A percentile compares a stretch with the other conserved stretches of the same genome.
phyloP scores from a whole-genome alignment of 257 asterid species.

The Perilla frutescens region DNA sequence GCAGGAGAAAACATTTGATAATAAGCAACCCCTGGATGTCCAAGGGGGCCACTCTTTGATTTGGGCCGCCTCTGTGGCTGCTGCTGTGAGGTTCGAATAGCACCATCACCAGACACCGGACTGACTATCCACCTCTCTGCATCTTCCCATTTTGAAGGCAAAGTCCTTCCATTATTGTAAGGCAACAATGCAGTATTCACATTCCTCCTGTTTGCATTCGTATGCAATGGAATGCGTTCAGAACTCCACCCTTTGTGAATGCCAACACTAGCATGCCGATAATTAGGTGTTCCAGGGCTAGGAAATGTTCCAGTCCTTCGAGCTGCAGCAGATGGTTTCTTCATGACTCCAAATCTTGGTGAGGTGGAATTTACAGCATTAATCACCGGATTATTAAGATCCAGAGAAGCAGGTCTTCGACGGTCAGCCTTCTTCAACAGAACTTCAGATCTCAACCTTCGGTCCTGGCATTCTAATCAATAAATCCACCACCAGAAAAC shows the following conservation, averaged over 20 bases:
- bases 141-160: slow-evolving; percentile 99
- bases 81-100: slow-evolving; percentile 59
- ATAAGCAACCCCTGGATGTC: slow-evolving; percentile 83
- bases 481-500: slow-evolving; percentile 10
- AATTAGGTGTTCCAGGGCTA: slow-evolving; percentile 92
- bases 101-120: slow-evolving; percentile 77
- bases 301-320: slow-evolving; percentile 63
- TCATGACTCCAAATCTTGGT: slow-evolving; percentile 65
- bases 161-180: slow-evolving; percentile 64
- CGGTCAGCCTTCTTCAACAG: slow-evolving; percentile 59
- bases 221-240: slow-evolving; percentile 77
- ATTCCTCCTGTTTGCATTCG: slow-evolving; percentile 53
- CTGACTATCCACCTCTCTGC: slow-evolving; percentile 99
- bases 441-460: slow-evolving; percentile 66
- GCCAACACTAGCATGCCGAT: slow-evolving; percentile 64
- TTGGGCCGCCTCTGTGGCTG: slow-evolving; percentile 81
- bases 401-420: slow-evolving; percentile 75
- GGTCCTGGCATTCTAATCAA: slow-evolving; percentile 79
- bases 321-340: slow-evolving; percentile 54
- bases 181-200: slow-evolving; percentile 61
- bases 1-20: slow-evolving; percentile 86
- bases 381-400: slow-evolving; percentile 61
- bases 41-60: slow-evolving; percentile 97
- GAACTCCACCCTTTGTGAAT: slow-evolving; percentile 96
- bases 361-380: slow-evolving; percentile 61